A percentile compares a stretch with the other conserved stretches of the same genome.
Evolutionary conservation across 495 filamentous ascomycete genomes (phyloP).

Genomic region (Xylaria flabelliformis): DNA sequence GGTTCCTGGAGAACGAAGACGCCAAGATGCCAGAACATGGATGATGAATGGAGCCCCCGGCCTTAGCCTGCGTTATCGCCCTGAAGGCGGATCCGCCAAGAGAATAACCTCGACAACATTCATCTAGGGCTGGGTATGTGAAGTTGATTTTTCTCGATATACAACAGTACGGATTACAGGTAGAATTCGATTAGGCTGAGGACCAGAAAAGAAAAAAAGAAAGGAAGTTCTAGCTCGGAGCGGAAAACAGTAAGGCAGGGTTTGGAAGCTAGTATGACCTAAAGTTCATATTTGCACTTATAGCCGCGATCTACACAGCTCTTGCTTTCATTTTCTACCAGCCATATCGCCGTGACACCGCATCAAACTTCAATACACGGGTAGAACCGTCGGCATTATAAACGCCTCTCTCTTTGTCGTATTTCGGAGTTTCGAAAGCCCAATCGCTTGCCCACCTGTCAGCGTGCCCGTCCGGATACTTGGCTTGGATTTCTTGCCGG

Average conservation of each 20-base stretch:
- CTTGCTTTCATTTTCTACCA: not conserved
- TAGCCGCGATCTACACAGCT: not conserved
- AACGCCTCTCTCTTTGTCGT: not conserved
- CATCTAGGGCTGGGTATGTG: not conserved
- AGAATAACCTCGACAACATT: not conserved
- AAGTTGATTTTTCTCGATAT: not conserved
- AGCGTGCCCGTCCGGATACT: not conserved
- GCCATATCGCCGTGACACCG: not conserved
- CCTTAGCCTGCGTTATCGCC: not conserved
- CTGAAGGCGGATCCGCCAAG: not conserved
- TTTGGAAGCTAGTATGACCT: no score
- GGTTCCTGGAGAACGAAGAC: not conserved
- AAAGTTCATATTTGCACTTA: no score
- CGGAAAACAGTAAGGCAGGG: no score
- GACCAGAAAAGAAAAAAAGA: not conserved
- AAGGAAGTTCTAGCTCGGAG: not conserved
- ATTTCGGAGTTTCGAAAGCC: not conserved
- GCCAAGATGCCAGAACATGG: constrained; percentile 4
- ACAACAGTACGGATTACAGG: no score
- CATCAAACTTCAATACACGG: not conserved
- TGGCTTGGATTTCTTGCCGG: not conserved
- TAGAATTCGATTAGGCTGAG: not conserved
- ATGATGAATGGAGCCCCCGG: not conserved
- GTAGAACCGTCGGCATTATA: not conserved
- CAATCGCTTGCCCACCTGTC: not conserved